phyloP scores from a whole-genome alignment of 805 yeast species.

The Candida endomychidarum region DNA sequence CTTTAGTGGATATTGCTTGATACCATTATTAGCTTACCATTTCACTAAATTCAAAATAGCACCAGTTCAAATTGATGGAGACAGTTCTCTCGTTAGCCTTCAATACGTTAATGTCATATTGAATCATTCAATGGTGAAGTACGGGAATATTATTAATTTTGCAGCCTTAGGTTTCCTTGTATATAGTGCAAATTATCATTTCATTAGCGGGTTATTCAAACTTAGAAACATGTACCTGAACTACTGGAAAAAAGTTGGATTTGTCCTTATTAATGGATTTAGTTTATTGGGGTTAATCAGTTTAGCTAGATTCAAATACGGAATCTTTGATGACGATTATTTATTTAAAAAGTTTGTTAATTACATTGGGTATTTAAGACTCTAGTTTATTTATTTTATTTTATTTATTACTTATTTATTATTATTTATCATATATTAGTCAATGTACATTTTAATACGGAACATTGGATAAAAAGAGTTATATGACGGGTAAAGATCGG shows the following conservation, averaged over 20 bases:
- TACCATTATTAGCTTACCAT: conserved; percentile 49
- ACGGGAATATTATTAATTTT: conserved; percentile 29
- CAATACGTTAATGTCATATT: conserved; percentile 39
- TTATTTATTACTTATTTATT: no score
- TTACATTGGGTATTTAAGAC: conserved; percentile 21
- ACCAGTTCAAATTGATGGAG: conserved; percentile 63
- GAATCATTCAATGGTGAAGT: conserved; percentile 15
- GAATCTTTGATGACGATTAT: conserved; percentile 20
- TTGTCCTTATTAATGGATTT: conserved; percentile 36
- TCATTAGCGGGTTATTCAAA: conserved; percentile 51
- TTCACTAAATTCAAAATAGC: conserved; percentile 44
- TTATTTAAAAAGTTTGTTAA: conserved; percentile 24
- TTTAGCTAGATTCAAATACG: conserved; percentile 25
- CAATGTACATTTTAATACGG: no score
- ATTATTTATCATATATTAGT: no score
- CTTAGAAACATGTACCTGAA: conserved; percentile 42
- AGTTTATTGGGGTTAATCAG: conserved; percentile 39
- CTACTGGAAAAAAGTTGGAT: conserved; percentile 45
- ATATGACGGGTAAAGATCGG: no score
- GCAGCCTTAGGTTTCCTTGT: conserved; percentile 18
- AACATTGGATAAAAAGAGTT: no score
- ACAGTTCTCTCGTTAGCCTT: conserved; percentile 54
- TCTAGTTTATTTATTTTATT: no score
- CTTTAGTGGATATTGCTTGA: conserved; percentile 57
- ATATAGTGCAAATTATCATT: conserved; percentile 45